Evolutionary conservation across 2,329 filamentous ascomycete species (phyloP).

Genomic region (Cercospora janseana): DNA sequence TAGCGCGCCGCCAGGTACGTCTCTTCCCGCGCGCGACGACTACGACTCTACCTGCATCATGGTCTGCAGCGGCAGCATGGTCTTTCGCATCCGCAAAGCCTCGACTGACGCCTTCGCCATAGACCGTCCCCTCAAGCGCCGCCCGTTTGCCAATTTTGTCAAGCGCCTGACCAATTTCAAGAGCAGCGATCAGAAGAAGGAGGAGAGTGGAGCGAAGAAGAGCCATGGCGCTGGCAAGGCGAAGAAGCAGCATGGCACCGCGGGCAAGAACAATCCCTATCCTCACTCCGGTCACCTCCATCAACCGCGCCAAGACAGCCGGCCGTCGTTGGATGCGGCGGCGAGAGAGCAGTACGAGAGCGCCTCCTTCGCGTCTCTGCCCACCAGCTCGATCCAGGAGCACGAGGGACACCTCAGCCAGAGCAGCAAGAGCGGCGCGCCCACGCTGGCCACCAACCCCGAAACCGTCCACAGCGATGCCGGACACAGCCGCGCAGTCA

Average conservation of each 20-base stretch:
- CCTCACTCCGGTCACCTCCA: slow-evolving; percentile 69
- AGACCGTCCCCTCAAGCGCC: slow-evolving; percentile 73
- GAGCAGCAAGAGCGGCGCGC: slow-evolving; percentile 70
- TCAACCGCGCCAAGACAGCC: slow-evolving; percentile 51
- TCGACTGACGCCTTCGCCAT: slow-evolving; percentile 33
- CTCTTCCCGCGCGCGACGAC: background rate
- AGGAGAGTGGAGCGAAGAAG: slow-evolving; percentile 38
- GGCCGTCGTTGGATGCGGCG: slow-evolving; percentile 29
- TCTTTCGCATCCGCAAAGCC: background rate
- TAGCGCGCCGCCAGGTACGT: slow-evolving; percentile 45
- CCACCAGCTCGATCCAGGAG: slow-evolving; percentile 49
- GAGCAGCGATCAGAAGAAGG: slow-evolving; percentile 54
- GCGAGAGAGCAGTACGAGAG: slow-evolving; percentile 39
- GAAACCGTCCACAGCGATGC: slow-evolving; percentile 72
- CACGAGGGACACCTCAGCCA: slow-evolving; percentile 56
- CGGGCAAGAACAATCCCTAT: slow-evolving; percentile 80
- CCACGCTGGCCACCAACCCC: slow-evolving; percentile 79
- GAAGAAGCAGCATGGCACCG: slow-evolving; percentile 37
- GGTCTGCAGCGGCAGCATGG: slow-evolving; percentile 1
- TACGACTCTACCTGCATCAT: slow-evolving; percentile 1
- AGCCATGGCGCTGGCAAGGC: slow-evolving; percentile 20
- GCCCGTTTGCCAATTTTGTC: slow-evolving; percentile 90
- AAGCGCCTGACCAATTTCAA: slow-evolving; percentile 91
- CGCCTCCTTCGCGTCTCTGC: slow-evolving; percentile 54
- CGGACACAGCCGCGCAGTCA: slow-evolving; percentile 78